Evolutionary conservation across 2,329 filamentous ascomycete species (phyloP), one percentile per base, ranked within the genome.

Genomic region (Colletotrichum caudatum): DNA sequence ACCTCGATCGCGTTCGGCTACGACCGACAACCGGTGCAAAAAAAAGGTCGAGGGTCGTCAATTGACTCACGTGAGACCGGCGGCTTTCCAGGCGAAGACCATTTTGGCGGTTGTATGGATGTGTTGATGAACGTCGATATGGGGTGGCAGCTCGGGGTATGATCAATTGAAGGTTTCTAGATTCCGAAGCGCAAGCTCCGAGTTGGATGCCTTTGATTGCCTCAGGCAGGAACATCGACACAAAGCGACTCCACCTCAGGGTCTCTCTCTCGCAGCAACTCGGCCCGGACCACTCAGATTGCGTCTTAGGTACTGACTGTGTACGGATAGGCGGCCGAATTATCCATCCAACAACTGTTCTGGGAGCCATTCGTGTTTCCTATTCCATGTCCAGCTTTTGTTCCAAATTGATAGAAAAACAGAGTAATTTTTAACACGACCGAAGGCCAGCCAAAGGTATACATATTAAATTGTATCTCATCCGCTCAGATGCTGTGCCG

Each of bases 51-150:
- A 46, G 39, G 64, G 51, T 50, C 53, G 26, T 71, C 58, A 73
- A 77, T 74, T 74, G 73, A 89, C 94, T 84, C 93, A 97, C 95
- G 92, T 97, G 83, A 98, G 89, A 86, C 96, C 96, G 84, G 96
- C 94, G 82, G 95, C 91, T 93, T 98, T 98, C 96, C 95, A 99
- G 83, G 95, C 94, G 88, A 95, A 95, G 86, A 93, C 89, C 96
- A 98, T 99, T 87, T 90, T 94, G 90, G 82, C 82, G 83, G 81
- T 79, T 74, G 77, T 67, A 73, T 74, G 63, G 69, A 62, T 67
- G 66, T 74, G 71, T 74, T 80, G 76, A 83, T 82, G 77, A 75
- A 77, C 76, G 75, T 75, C 64, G 76, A 75, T 64, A 37, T 60
- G 39, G 74, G 71, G 74, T 75, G 70, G 75, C 23, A 72, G 65